phyloP scores from a whole-genome alignment of 441 rosid genomes.

The Jatropha multifida region DNA sequence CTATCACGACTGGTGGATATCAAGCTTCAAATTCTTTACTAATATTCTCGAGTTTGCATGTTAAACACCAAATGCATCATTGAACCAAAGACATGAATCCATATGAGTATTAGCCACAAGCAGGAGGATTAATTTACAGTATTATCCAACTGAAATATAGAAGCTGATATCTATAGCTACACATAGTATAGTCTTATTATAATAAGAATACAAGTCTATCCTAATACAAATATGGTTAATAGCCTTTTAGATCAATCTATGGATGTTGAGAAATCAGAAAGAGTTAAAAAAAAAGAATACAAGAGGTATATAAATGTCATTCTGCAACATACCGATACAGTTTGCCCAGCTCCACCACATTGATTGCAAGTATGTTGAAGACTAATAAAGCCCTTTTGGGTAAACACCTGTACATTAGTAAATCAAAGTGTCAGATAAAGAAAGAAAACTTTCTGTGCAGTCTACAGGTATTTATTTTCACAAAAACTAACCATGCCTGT shows the following conservation, averaged over 20 bases:
- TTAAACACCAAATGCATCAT: not conserved
- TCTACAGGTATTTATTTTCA: not conserved
- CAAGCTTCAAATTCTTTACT: not conserved
- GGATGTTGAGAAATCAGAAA: not conserved
- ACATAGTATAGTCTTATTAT: not conserved
- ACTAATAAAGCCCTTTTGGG: slow-evolving; percentile 63
- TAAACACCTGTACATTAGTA: slow-evolving; percentile 46
- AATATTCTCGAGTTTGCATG: not conserved
- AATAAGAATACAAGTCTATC: not conserved
- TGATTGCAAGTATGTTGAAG: slow-evolving; percentile 66
- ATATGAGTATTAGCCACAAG: not conserved
- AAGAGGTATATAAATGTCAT: not conserved
- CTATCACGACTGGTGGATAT: not conserved
- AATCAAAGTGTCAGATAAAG: slow-evolving; percentile 25
- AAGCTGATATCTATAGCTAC: not conserved
- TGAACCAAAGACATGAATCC: not conserved
- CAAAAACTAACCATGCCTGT: slow-evolving; percentile 78
- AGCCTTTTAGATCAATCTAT: not conserved
- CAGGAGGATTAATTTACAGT: not conserved
- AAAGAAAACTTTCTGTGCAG: not conserved
- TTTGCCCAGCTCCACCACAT: slow-evolving; percentile 85
- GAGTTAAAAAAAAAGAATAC: not conserved
- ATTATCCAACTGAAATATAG: not conserved
- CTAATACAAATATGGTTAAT: not conserved
- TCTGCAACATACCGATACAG: slow-evolving; percentile 59